Conservation (phyloP, 148 eudicot species). For the Cornus florida region DNA sequence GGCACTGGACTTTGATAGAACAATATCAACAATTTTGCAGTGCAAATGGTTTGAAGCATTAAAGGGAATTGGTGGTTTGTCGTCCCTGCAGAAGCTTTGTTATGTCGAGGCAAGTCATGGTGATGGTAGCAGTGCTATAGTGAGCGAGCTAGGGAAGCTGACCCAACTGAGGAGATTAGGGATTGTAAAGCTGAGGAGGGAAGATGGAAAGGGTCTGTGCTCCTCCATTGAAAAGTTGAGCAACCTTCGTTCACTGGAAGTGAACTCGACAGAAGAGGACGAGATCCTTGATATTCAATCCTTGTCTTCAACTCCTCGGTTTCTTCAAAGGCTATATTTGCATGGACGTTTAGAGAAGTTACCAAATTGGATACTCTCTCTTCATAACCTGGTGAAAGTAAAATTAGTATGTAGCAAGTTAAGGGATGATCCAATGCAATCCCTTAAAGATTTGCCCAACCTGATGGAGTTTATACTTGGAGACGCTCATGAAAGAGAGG, state of each 20-base stretch:
- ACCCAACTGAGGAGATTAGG: conserved; percentile 12
- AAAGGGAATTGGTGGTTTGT: conserved; percentile 1
- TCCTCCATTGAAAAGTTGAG: conserved; percentile 1
- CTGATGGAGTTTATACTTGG: no score
- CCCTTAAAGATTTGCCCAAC: no score
- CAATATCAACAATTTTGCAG: background rate
- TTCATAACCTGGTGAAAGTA: conserved; percentile 5
- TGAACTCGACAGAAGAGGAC: conserved; percentile 5
- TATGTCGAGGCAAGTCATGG: conserved; percentile 14
- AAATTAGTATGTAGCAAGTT: conserved; percentile 17
- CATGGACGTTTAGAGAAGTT: conserved; percentile 13
- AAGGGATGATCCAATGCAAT: background rate
- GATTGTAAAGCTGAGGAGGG: background rate
- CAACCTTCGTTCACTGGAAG: conserved; percentile 16
- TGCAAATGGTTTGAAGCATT: background rate
- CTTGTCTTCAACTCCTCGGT: background rate
- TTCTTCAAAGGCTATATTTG: conserved; percentile 14
- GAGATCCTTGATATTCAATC: conserved; percentile 17
- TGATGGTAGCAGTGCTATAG: background rate
- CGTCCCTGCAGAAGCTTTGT: conserved; percentile 16
- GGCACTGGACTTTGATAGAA: background rate
- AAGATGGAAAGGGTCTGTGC: conserved; percentile 1
- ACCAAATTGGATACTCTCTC: conserved; percentile 17
- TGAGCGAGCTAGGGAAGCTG: conserved; percentile 11
- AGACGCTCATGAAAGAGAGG: no score